phyloP scores from a whole-genome alignment of 257 asterid species.

The Solanum sitiens region DNA sequence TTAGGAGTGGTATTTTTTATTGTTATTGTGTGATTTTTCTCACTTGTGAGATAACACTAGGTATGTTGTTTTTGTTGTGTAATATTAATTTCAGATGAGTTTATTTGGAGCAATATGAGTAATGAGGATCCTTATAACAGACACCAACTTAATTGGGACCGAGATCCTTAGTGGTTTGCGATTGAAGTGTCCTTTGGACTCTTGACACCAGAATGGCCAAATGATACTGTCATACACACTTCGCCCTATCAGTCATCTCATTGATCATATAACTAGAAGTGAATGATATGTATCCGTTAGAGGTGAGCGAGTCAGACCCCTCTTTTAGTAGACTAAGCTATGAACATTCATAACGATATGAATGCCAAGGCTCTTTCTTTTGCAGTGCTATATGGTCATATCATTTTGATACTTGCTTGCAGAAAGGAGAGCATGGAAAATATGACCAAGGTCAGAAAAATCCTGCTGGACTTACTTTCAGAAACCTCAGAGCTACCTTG shows the following conservation, averaged over 20 bases:
- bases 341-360: background rate
- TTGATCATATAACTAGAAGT: background rate
- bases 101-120: background rate
- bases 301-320: background rate
- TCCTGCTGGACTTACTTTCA: conserved; percentile 39
- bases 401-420: background rate
- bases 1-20: background rate
- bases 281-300: background rate
- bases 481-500: conserved; percentile 52
- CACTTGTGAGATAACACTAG: background rate
- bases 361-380: background rate
- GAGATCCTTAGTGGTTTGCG: background rate
- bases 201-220: background rate
- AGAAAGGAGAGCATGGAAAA: conserved; percentile 41
- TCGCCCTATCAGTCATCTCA: background rate
- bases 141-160: background rate
- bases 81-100: background rate
- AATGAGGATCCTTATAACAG: background rate
- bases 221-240: background rate
- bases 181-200: background rate
- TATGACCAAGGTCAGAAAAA: conserved; percentile 31
- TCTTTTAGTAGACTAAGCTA: background rate
- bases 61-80: background rate
- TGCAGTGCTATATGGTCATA: background rate
- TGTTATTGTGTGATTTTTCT: background rate